phyloP scores from a whole-genome alignment of 495 filamentous ascomycete species.

The Coniosporium apollinis region DNA sequence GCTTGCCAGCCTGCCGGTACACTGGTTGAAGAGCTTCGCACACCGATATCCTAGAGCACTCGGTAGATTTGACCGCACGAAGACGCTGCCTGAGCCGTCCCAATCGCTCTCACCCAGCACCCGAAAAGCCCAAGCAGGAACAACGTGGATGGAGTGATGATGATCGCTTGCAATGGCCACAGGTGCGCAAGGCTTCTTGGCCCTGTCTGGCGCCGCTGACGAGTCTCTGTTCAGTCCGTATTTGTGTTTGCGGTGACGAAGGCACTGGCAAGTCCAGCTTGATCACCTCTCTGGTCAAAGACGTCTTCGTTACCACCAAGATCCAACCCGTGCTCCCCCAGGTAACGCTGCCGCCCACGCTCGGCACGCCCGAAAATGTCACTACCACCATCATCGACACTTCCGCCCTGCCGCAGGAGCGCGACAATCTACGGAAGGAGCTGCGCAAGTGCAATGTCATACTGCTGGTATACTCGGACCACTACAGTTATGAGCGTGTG shows the following conservation, averaged over 20 bases:
- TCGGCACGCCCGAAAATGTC: constrained; percentile 84
- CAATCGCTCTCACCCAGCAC: no score
- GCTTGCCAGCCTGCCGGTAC: no score
- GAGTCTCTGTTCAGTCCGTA: no score
- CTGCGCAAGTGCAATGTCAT: constrained; percentile 95
- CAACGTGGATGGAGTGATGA: no score
- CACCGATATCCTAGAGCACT: no score
- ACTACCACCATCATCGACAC: constrained; percentile 94
- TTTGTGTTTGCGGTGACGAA: constrained; percentile 94
- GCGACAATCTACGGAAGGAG: constrained; percentile 73
- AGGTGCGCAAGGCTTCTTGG: constrained; percentile 5
- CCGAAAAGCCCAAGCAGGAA: no score
- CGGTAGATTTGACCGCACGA: no score
- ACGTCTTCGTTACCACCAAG: constrained; percentile 81
- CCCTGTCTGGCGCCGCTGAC: no score
- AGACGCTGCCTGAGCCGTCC: no score
- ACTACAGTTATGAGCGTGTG: constrained; percentile 96
- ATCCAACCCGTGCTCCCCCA: constrained; percentile 88
- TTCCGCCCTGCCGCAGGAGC: constrained; percentile 84
- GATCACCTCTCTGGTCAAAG: constrained; percentile 75
- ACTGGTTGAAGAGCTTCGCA: no score
- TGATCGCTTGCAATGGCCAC: no score
- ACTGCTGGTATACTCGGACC: constrained; percentile 90
- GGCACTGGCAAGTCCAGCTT: constrained; percentile 49
- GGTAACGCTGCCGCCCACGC: constrained; percentile 78